These are phyloP conservation scores for Tuber aestivum DNA, from an alignment of 495 filamentous ascomycete species.

Conservation along the genomic window DNA sequence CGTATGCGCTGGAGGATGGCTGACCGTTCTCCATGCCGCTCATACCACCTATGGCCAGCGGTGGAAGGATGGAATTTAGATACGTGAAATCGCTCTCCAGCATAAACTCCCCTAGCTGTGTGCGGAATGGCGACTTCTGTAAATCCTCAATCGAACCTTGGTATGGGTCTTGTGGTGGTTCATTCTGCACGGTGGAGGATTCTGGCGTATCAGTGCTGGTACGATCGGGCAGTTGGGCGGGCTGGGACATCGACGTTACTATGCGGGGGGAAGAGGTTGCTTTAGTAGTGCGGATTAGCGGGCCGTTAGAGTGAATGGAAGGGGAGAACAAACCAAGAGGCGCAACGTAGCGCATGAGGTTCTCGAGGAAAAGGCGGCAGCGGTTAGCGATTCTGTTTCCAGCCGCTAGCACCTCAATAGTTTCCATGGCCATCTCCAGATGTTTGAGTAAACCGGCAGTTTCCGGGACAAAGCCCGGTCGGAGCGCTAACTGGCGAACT, in stretches of 20 bases:
- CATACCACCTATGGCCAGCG: slow-evolving; percentile 27
- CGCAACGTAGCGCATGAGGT: slow-evolving; percentile 41
- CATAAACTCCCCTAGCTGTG: slow-evolving; percentile 49
- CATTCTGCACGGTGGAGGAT: slow-evolving; percentile 7
- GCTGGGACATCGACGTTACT: slow-evolving; percentile 17
- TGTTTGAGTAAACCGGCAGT: slow-evolving; percentile 34
- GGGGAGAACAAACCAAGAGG: slow-evolving; percentile 30
- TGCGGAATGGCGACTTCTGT: slow-evolving; percentile 41
- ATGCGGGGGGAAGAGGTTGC: slow-evolving; percentile 22
- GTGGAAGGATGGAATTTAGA: slow-evolving; percentile 38
- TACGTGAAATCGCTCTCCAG: slow-evolving; percentile 46
- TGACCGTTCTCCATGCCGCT: slow-evolving; percentile 6
- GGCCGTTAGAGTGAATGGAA: not conserved
- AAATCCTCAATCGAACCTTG: slow-evolving; percentile 4
- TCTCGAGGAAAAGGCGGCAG: slow-evolving; percentile 45
- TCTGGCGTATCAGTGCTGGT: not conserved
- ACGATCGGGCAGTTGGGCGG: not conserved
- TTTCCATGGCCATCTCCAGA: slow-evolving; percentile 43
- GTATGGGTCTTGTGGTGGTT: not conserved
- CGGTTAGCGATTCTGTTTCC: slow-evolving; percentile 47
- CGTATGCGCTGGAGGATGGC: not conserved
- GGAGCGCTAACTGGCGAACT: slow-evolving; percentile 36
- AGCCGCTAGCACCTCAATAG: slow-evolving; percentile 44
- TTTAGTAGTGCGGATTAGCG: not conserved
- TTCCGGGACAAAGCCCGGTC: slow-evolving; percentile 31